A percentile compares a stretch with the other conserved stretches of the same genome.
phyloP scores from a whole-genome alignment of 257 asterid species.

The Marsdenia floribunda region DNA sequence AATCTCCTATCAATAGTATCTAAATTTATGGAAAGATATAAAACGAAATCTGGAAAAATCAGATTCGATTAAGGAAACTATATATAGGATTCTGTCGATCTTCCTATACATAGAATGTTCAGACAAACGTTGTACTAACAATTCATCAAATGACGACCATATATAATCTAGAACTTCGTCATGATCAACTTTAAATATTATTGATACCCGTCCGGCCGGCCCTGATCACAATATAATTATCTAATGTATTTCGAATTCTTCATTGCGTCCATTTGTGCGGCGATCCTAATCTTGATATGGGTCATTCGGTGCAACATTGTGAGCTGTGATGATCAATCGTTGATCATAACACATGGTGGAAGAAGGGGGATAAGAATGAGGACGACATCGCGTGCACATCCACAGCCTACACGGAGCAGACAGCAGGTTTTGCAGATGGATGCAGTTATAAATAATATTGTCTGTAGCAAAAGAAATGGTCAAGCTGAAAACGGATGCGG shows the following conservation, averaged over 20 bases:
- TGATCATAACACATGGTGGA: not conserved
- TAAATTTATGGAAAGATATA: not conserved
- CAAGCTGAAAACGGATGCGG: no score
- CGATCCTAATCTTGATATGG: not conserved
- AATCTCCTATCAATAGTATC: no score
- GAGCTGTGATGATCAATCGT: not conserved
- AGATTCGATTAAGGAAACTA: not conserved
- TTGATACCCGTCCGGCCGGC: no score
- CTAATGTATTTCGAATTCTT: not conserved
- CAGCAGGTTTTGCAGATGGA: not conserved
- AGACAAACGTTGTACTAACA: not conserved
- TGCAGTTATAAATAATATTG: not conserved
- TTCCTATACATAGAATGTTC: not conserved
- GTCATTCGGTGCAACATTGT: not conserved
- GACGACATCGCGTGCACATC: no score
- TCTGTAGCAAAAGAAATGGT: no score
- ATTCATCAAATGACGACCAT: no score
- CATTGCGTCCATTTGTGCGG: not conserved
- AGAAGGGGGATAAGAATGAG: not conserved
- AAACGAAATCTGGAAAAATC: no score
- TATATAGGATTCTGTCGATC: not conserved
- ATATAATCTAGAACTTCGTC: no score
- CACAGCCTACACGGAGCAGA: not conserved
- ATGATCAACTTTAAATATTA: no score
- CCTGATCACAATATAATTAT: no score